Conservation (phyloP, 176 grass and related monocot genomes). For the Elaeis guineensis region DNA sequence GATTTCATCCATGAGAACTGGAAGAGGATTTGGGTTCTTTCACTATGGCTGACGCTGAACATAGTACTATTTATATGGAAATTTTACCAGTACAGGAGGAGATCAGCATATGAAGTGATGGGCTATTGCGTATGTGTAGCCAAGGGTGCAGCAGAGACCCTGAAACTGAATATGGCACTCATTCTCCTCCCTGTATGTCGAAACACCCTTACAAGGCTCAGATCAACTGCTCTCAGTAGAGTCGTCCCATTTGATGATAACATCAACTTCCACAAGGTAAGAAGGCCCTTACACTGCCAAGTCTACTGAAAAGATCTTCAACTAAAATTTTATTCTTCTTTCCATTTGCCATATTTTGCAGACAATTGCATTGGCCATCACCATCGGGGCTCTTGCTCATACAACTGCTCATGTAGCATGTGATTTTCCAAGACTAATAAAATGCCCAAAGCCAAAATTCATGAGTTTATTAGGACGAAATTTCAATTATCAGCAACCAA, state of each 20-base stretch:
- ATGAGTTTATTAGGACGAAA: conserved; percentile 42
- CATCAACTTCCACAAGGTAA: conserved; percentile 98
- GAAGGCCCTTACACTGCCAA: background rate
- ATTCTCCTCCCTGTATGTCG: conserved; percentile 92
- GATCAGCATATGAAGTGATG: conserved; percentile 79
- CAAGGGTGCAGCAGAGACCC: conserved; percentile 85
- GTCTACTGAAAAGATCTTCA: too few relatives aligned
- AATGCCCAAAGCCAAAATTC: conserved; percentile 58
- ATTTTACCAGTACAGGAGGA: conserved; percentile 76
- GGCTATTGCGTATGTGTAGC: conserved; percentile 84
- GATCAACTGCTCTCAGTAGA: conserved; percentile 48
- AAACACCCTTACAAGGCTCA: conserved; percentile 81
- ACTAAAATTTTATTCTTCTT: too few relatives aligned
- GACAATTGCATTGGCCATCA: conserved; percentile 52
- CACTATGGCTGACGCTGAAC: conserved; percentile 59
- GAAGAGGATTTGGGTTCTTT: conserved; percentile 84
- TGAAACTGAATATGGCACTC: conserved; percentile 97
- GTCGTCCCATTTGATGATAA: conserved; percentile 93
- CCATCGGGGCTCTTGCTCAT: conserved; percentile 55
- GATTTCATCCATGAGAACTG: conserved; percentile 94
- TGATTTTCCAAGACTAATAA: conserved; percentile 80
- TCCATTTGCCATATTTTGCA: conserved; percentile 6
- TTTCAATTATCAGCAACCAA: conserved; percentile 73
- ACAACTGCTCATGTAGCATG: conserved; percentile 75
- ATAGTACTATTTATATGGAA: conserved; percentile 58